Conservation (phyloP, 306 rosid genomes). For the Luffa aegyptiaca region DNA sequence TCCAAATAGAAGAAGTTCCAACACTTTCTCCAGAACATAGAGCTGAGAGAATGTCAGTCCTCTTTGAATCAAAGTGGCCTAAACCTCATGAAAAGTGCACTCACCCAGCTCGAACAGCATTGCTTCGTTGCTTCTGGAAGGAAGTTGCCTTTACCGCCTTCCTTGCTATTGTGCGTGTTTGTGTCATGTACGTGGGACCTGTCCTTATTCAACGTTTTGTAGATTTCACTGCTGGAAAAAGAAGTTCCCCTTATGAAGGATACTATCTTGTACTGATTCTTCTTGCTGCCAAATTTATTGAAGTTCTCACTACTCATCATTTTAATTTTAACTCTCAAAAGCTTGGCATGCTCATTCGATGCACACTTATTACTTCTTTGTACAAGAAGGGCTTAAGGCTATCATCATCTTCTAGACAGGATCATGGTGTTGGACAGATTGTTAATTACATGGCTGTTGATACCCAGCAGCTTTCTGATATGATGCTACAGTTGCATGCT, state of each 20-base stretch:
- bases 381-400: conserved; percentile 30
- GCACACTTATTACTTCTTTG: conserved; percentile 54
- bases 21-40: conserved; percentile 57
- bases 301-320: conserved; percentile 67
- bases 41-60: conserved; percentile 63
- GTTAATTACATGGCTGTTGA: conserved; percentile 71
- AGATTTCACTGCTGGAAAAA: conserved; percentile 62
- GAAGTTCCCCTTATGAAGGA: conserved; percentile 68
- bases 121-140: conserved; percentile 75
- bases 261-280: conserved; percentile 55
- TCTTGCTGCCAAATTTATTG: conserved; percentile 62
- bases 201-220: conserved; percentile 68
- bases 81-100: conserved; percentile 47
- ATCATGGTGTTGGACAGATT: conserved; percentile 48
- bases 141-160: conserved; percentile 57
- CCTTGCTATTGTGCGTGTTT: conserved; percentile 55
- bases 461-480: conserved; percentile 71
- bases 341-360: conserved; percentile 53
- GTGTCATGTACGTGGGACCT: conserved; percentile 80
- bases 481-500: conserved; percentile 65
- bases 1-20: conserved; percentile 62
- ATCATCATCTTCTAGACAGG: conserved; percentile 28
- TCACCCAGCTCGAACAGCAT: conserved; percentile 68
- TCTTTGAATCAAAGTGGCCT: conserved; percentile 79
- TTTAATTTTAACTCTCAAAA: conserved; percentile 78